Base-by-base conservation (phyloP, 768 basidiomycete genomes). In the Cantharellus cinnabarinus region DNA sequence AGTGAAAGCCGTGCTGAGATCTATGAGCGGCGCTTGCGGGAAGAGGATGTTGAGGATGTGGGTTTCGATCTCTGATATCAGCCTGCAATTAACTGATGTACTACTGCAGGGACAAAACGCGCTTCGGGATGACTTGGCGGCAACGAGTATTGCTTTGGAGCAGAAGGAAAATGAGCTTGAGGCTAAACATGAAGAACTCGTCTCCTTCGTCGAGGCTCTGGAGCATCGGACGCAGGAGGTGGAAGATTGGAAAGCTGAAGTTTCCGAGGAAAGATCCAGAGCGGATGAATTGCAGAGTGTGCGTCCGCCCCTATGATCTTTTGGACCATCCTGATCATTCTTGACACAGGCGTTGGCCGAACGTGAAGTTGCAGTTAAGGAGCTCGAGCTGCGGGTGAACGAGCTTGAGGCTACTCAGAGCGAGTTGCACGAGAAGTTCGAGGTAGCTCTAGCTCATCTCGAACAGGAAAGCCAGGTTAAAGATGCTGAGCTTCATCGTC, bases 121-220 rank as follows among this genome's bases (percentile, higher is more conserved):
- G 0, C 68, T 83, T 41, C 74, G 80, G 54, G 88, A 90, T 70
- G 81, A 79, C 68, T 74, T 88, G 4, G 87, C 88, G 0, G 87
- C 85, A 0, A 77, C 80, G 2, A 76, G 81, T 67, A 89, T 90
- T 62, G 87, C 89, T 69, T 71, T 89, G 37, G 83, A 88, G 68
- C 82, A 87, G 68, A 85, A 80, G 39, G 55, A 57, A 4, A 40
- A 14, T 29, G 58, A 59, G 5, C 29, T 59, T 29, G 14, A 59
- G n/a, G 56, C 57, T 2, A 67, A 69, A 50, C 57, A 62, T 41
- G 60, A 50, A 0, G 34, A 61, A 10, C 58, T 64, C 20, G 57
- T 29, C 10, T 48, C 44, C 10, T 48, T 10, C 29, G 44, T 29
- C 44, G 29, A 10, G 10, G 10, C 10, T 10, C 29, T 48, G 44